Evolutionary conservation across 441 rosid genomes (phyloP), one percentile per base, ranked within the genome.

Genomic region (Bocquillonia castaneifolia): DNA sequence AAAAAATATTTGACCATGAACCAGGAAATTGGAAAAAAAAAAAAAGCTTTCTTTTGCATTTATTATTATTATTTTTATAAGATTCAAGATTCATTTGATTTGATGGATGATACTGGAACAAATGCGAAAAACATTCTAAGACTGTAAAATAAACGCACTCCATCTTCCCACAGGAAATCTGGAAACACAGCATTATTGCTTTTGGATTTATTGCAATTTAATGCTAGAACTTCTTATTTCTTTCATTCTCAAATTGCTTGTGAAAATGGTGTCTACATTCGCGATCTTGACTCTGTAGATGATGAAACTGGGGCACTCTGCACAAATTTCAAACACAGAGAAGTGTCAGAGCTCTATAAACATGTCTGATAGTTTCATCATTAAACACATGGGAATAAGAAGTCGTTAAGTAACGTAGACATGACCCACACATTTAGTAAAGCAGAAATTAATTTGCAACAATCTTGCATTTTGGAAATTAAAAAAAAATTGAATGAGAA

Each of bases 241-340:
- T 3, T 9, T 10, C 5, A 18, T 23, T 52, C 5, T 2, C 10
- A n/a, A 5, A 37, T 25, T 40, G 54, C 61, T 13, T 8, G 26
- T 1, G 18, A 10, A 3, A 25, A 53, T 12, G 47, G 32, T n/a
- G 42, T 71, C 81, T 83, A 85, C 64, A 87, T 81, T 37, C 86
- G 87, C 0, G 92, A 79, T 74, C 69, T 79, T 28, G 88, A 64
- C 14, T 64, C 71, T 23, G 77, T 15, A 28, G 83, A 76, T 2
- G 85, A 75, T 23, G 82, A 67, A 17, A 76, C 78, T 4, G 85
- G 82, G 13, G 79, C 86, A 45, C 92, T 77, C 92, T 87, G 88
- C 82, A 74, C 10, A 12, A 40, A 1, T 2, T 22, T 1, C 10
- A 50, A 7, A 48, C 17, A 50, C 8, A 15, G 5, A 40, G 1